Conservation (phyloP, 1,139 yeast genomes). For the Nakaseomyces sp. region DNA sequence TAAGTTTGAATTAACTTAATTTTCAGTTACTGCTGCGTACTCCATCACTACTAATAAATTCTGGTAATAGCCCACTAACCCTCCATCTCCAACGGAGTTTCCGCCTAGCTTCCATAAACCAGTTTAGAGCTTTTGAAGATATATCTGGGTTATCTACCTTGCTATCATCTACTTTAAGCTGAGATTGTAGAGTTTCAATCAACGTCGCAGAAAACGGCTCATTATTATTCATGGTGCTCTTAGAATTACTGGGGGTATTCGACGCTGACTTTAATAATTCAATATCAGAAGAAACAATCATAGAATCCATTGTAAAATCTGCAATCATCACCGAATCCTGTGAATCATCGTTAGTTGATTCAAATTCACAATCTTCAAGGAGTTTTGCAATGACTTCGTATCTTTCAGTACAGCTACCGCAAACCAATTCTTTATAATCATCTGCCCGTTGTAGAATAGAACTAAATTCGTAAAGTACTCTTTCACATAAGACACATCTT, state of each 20-base stretch:
- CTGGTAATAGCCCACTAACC: slow-evolving; percentile 34
- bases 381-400: slow-evolving; percentile 46
- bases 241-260: slow-evolving; percentile 8
- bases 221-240: slow-evolving; percentile 10
- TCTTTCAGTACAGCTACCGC: slow-evolving; percentile 51
- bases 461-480: slow-evolving; percentile 56
- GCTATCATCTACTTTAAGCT: slow-evolving; percentile 12
- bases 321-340: slow-evolving; percentile 11
- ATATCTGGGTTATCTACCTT: slow-evolving; percentile 7
- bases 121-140: slow-evolving; percentile 14
- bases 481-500: slow-evolving; percentile 58
- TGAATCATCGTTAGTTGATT: slow-evolving; percentile 20
- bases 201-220: slow-evolving; percentile 28
- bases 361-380: slow-evolving; percentile 31
- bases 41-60: slow-evolving; percentile 10
- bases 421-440: slow-evolving; percentile 46
- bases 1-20: too few relatives aligned
- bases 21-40: too few relatives aligned
- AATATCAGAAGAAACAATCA: slow-evolving; percentile 13
- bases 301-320: slow-evolving; percentile 7
- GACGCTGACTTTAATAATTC: neutral
- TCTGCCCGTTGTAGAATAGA: slow-evolving; percentile 33
- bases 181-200: slow-evolving; percentile 27
- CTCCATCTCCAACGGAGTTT: slow-evolving; percentile 43
- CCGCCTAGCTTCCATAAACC: slow-evolving; percentile 32